phyloP scores from a whole-genome alignment of 768 basidiomycete species.

The Pleurotus ostreatus region DNA sequence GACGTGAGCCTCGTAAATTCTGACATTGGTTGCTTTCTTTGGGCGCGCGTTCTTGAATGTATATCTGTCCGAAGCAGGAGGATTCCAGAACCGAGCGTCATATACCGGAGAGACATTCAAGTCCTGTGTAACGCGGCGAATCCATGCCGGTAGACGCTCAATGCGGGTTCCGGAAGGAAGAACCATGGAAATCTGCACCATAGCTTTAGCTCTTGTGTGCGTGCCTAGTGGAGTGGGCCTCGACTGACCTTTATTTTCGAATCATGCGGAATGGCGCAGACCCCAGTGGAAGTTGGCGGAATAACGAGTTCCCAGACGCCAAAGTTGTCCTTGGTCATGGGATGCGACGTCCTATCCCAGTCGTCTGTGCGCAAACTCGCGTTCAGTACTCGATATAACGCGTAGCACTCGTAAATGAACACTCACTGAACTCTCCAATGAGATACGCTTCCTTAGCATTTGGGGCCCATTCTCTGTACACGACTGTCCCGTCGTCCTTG shows the following conservation, averaged over 20 bases:
- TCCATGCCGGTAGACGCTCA: constrained; percentile 94
- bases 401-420: constrained; percentile 15
- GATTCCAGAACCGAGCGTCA: constrained; percentile 99
- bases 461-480: constrained; percentile 96
- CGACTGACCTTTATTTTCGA: constrained; percentile 85
- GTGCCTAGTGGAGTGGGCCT: background rate
- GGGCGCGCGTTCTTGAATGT: constrained; percentile 78
- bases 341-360: constrained; percentile 84
- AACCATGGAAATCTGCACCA: constrained; percentile 82
- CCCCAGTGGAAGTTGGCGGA: constrained; percentile 61
- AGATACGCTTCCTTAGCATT: constrained; percentile 78
- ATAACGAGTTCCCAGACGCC: constrained; percentile 89
- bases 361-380: constrained; percentile 46
- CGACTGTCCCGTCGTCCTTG: constrained; percentile 57
- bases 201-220: constrained; percentile 3
- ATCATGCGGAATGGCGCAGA: constrained; percentile 88
- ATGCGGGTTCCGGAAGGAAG: constrained; percentile 73
- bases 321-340: constrained; percentile 79
- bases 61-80: constrained; percentile 67
- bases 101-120: constrained; percentile 84
- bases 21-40: constrained; percentile 56
- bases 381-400: constrained; percentile 1
- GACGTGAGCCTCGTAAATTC: constrained; percentile 97
- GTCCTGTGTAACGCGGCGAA: constrained; percentile 93
- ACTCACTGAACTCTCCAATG: constrained; percentile 95